phyloP scores from a whole-genome alignment of 306 rosid species.

The Sesbania bispinosa region DNA sequence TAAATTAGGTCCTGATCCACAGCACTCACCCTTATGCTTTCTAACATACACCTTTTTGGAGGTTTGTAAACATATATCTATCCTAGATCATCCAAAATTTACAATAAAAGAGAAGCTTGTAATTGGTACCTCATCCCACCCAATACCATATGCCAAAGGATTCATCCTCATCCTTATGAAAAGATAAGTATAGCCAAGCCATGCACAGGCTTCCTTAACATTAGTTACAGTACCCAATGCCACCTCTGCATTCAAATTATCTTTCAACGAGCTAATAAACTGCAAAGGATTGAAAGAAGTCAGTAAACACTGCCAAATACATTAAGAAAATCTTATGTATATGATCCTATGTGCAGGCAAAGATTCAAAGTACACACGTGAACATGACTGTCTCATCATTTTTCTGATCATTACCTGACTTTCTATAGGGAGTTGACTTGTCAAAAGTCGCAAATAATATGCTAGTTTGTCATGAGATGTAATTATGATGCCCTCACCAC shows the following conservation, averaged over 20 bases:
- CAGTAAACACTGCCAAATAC: conserved; percentile 10
- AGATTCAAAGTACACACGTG: conserved; percentile 2
- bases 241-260: conserved; percentile 95
- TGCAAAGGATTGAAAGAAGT: conserved; percentile 39
- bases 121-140: conserved; percentile 89
- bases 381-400: not conserved
- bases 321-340: conserved; percentile 3
- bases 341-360: not conserved
- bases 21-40: conserved; percentile 1
- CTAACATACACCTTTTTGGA: not conserved
- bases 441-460: conserved; percentile 80
- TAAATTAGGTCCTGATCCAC: not conserved
- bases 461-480: conserved; percentile 92
- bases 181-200: conserved; percentile 98
- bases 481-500: conserved; percentile 98
- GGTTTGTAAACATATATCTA: not conserved
- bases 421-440: conserved; percentile 95
- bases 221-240: conserved; percentile 98
- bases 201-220: conserved; percentile 98
- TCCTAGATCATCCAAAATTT: conserved; percentile 6
- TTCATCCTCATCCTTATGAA: conserved; percentile 96
- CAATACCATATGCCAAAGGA: conserved; percentile 91
- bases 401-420: conserved; percentile 72
- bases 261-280: conserved; percentile 95
- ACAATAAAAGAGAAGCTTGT: conserved; percentile 2